Evolutionary conservation across 306 rosid species (phyloP), one percentile per base, ranked within the genome.

Genomic region (Citrullus colocynthis): DNA sequence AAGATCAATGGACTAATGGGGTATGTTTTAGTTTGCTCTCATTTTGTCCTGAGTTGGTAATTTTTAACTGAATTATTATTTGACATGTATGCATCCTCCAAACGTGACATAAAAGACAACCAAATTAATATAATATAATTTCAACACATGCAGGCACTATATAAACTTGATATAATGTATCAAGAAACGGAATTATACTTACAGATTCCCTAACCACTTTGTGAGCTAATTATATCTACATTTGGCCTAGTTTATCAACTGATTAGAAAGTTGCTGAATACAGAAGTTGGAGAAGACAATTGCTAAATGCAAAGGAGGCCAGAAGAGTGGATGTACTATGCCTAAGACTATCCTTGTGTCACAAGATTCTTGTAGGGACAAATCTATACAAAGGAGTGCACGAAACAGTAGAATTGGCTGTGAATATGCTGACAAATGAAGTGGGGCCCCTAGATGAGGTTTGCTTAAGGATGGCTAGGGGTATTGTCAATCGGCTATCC

Each of bases 211-310:
- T 48, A 17, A 15, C 63, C 75, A 64, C 41, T 16, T 37, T 66
- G 42, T 45, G 48, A 55, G 55, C 30, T 66, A 15, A 20, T 13
- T 17, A 55, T 32, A 51, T 34, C 62, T 9, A n/a, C 16, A 28
- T 18, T 52, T 52, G 63, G 63, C 30, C 32, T 32, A 52, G 78
- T 74, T 74, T 51, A 30, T 30, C 18, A 52, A 52, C 78, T 74
- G 62, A 54, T 74, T 52, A 32, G 78, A 74, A 74, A 74, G 48
- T 81, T 80, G 54, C 60, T 85, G 82, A 80, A 77, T 80, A 72
- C 87, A 91, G 98, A 80, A 89, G 90, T 55, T 94, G 98, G 98
- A 84, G 90, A 83, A 94, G 91, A 76, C 97, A 91, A 75, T 77
- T 94, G 83, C 21, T 87, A 62, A 79, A 81, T 69, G 97, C 98